Evolutionary conservation across 148 eudicot genomes (phyloP).

Genomic region (Rhododendron vialii): DNA sequence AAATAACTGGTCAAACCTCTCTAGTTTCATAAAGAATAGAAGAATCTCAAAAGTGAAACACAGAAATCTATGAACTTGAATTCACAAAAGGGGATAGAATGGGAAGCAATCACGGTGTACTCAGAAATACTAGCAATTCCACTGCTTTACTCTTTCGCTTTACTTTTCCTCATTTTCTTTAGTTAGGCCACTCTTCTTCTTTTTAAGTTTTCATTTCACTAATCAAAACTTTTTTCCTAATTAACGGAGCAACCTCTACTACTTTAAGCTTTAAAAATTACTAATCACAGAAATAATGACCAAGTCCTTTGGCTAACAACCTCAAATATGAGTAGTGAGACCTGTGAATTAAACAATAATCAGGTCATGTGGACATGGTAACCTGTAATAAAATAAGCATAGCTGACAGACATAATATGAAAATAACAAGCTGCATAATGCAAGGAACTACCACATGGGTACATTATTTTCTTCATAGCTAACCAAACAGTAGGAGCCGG

Average conservation of each 20-base stretch:
- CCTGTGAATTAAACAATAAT: background rate
- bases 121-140: constrained; percentile 6
- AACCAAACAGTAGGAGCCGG: background rate
- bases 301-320: background rate
- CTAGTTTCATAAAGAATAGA: constrained; percentile 24
- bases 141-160: constrained; percentile 24
- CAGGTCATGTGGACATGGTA: background rate
- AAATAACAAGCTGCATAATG: constrained; percentile 4
- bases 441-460: background rate
- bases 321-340: background rate
- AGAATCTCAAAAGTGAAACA: constrained; percentile 18
- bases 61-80: background rate
- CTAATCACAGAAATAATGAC: background rate
- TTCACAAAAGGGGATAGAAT: background rate
- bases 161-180: constrained; percentile 17
- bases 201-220: background rate
- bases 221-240: background rate
- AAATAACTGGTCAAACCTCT: constrained; percentile 8
- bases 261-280: background rate
- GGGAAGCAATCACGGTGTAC: constrained; percentile 11
- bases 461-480: background rate
- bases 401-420: background rate
- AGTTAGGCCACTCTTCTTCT: constrained; percentile 1
- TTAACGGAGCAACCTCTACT: background rate
- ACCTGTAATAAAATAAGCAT: background rate